Evolutionary conservation across 1,284 basidiomycete genomes (phyloP).

Genomic region (Coriolopsis trogii): DNA sequence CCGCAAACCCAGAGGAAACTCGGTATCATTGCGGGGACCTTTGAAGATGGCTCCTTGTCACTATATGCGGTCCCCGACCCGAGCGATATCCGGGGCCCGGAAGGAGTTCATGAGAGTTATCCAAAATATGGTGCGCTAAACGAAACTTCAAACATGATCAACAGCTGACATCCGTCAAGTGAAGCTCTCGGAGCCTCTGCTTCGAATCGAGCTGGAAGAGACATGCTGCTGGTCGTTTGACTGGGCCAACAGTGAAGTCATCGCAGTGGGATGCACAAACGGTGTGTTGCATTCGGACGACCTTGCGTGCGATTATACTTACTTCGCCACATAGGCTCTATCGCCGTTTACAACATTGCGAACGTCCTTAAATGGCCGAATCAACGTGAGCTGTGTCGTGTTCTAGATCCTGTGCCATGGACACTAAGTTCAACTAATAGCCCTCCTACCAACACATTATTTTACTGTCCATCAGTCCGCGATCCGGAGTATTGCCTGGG

Average conservation of each 20-base stretch:
- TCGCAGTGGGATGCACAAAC: conserved; percentile 82
- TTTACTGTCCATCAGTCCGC: conserved; percentile 77
- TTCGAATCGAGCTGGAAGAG: conserved; percentile 75
- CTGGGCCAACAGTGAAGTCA: conserved; percentile 82
- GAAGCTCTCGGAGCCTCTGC: conserved; percentile 58
- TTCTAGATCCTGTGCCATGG: too few species aligned
- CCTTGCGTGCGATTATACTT: too few species aligned
- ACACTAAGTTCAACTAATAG: conserved; percentile 21
- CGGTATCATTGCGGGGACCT: conserved; percentile 81
- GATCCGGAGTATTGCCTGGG: conserved; percentile 73
- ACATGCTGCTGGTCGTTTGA: conserved; percentile 76
- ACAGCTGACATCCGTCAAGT: conserved; percentile 45
- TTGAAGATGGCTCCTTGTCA: conserved; percentile 81
- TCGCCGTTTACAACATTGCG: conserved; percentile 76
- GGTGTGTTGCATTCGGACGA: conserved; percentile 59
- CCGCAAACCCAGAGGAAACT: conserved; percentile 53
- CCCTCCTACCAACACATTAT: conserved; percentile 71
- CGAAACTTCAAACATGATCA: background rate
- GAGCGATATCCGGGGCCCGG: conserved; percentile 40
- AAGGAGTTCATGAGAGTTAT: conserved; percentile 23
- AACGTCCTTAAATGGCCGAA: conserved; percentile 52
- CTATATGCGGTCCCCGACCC: conserved; percentile 82
- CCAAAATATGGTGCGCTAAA: conserved; percentile 30
- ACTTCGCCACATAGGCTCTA: conserved; percentile 72
- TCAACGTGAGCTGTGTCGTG: too few species aligned